Conservation (phyloP, 345 rosid species). For the Eucalyptus pauciflora region DNA sequence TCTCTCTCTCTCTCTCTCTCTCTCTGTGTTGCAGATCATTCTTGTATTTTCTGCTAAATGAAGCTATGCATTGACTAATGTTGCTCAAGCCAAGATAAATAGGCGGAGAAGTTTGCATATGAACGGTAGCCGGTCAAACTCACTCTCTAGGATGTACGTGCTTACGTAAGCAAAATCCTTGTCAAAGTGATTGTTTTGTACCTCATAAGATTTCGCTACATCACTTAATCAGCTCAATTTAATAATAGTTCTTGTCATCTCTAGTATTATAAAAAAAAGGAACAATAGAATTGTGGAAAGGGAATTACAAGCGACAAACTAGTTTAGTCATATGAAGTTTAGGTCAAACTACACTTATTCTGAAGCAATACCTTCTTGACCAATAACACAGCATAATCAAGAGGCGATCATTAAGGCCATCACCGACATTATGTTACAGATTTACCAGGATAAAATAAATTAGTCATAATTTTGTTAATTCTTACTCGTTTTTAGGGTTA, state of each 20-base stretch:
- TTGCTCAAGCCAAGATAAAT: neutral
- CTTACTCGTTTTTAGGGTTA: neutral
- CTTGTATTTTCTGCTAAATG: neutral
- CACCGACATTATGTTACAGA: too few species aligned
- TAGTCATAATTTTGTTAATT: neutral
- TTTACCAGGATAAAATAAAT: too few species aligned
- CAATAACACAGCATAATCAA: neutral
- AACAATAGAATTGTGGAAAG: too few species aligned
- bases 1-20: neutral
- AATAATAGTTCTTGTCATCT: too few species aligned
- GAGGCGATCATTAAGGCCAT: neutral
- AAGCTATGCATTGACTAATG: neutral
- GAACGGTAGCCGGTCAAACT: neutral
- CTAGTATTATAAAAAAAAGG: too few species aligned
- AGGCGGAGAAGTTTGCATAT: neutral
- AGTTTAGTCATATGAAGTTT: too few species aligned
- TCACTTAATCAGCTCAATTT: neutral
- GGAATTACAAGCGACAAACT: too few species aligned
- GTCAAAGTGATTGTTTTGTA: too few species aligned
- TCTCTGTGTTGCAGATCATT: neutral
- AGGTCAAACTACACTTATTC: too few species aligned
- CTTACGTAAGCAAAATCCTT: neutral
- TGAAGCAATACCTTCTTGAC: neutral
- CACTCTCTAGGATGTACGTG: neutral
- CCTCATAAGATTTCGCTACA: neutral